phyloP scores from a whole-genome alignment of 1,284 basidiomycete genomes.

The Earliella scabrosa region DNA sequence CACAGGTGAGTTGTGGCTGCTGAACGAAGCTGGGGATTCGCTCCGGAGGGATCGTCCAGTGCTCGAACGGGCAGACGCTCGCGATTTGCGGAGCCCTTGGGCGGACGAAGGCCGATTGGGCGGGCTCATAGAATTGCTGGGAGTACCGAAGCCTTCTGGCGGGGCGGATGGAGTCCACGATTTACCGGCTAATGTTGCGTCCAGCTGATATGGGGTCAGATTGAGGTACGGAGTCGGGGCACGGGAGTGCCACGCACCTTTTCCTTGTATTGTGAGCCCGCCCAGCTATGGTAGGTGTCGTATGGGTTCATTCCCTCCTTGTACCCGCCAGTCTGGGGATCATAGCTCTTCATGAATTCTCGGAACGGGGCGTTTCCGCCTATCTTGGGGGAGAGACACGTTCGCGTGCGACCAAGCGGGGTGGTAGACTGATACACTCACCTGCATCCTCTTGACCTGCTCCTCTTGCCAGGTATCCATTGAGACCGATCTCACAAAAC shows the following conservation, averaged over 20 bases:
- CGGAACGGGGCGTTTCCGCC: slow-evolving; percentile 87
- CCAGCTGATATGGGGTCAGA: slow-evolving; percentile 52
- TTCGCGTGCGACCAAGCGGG: slow-evolving; percentile 6
- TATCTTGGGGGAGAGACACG: slow-evolving; percentile 47
- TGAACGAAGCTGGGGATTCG: slow-evolving; percentile 56
- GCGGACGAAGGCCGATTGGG: slow-evolving; percentile 64
- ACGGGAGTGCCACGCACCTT: slow-evolving; percentile 61
- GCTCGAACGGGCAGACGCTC: slow-evolving; percentile 61
- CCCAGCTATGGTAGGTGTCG: slow-evolving; percentile 92
- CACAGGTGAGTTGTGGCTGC: slow-evolving; percentile 47
- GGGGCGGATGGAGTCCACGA: slow-evolving; percentile 74
- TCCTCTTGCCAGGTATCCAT: slow-evolving; percentile 97
- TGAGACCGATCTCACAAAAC: slow-evolving; percentile 90
- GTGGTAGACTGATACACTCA: slow-evolving; percentile 37
- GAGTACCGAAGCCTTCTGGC: slow-evolving; percentile 46
- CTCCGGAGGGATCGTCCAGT: slow-evolving; percentile 50
- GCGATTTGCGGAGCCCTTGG: slow-evolving; percentile 78
- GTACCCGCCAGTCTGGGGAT: slow-evolving; percentile 76
- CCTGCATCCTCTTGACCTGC: slow-evolving; percentile 90
- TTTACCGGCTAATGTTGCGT: slow-evolving; percentile 69
- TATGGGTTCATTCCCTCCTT: slow-evolving; percentile 68
- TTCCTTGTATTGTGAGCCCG: slow-evolving; percentile 89
- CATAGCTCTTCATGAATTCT: slow-evolving; percentile 79
- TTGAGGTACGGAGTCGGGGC: not conserved
- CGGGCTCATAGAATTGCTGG: slow-evolving; percentile 39